Base-by-base conservation (phyloP, 2,329 filamentous ascomycete genomes). In the Cryphonectria naterciae region DNA sequence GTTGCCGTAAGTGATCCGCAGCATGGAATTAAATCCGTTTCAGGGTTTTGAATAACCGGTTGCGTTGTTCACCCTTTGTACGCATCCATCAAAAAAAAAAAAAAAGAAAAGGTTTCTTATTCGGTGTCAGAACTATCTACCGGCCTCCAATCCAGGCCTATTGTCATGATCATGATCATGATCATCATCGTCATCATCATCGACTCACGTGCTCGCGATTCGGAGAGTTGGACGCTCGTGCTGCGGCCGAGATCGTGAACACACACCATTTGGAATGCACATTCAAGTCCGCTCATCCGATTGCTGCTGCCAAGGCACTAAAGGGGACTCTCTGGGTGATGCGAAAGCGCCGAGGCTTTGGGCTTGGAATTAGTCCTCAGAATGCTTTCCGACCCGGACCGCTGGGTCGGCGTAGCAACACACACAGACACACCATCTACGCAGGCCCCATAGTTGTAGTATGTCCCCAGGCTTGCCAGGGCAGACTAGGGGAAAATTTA, bases 341-440 rank as follows among this genome's bases (percentile, higher is more conserved):
- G n/a, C 52, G n/a, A 28, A 28, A 56, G 25, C 52, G n/a, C 52
- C 32, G 56, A 61, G 28, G 11, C 56, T 15, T 11, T 17, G 56
- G 32, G 28, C 15, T 28, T 17, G n/a, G n/a, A 56, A 5, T 11
- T 56, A 28, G 52, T 56, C n/a, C 52, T 56, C 49, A 56, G n/a
- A 56, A 56, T 35, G 54, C 54, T 58, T 58, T 58, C 58, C 58
- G 32, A 61, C 58, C 32, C 58, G 39, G 58, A 13, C 19, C 22
- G 32, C 58, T 61, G 58, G 54, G 54, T 32, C 54, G 54, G 25
- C 25, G 13, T 32, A 28, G 28, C 54, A 52, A 22, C 19, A 49
- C 13, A 32, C 28, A 32, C 28, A 32, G 28, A 32, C 28, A 49
- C 46, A 49, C 19, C n/a, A 17, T 22, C 28, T 11, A n/a, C 4